Evolutionary conservation across 2,329 filamentous ascomycete species (phyloP).

Genomic region (Cordyceps tenuipes): DNA sequence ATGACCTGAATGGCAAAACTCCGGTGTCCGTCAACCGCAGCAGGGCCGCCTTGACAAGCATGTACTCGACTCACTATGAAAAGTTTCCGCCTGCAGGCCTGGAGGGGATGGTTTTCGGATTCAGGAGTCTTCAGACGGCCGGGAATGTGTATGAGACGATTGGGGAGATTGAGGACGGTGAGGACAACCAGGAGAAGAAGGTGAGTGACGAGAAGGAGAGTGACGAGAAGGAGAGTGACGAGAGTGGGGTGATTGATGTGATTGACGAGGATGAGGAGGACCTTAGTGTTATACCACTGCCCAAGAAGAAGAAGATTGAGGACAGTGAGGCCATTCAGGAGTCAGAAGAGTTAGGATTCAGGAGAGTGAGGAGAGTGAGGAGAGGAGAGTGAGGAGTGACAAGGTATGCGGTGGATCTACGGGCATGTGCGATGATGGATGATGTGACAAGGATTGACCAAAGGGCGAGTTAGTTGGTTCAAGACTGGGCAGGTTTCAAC

Average conservation of each 20-base stretch:
- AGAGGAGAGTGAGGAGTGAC: background rate
- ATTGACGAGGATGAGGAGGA: too few species aligned
- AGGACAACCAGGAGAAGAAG: too few species aligned
- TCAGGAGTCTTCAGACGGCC: background rate
- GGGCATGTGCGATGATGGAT: background rate
- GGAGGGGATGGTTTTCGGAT: background rate
- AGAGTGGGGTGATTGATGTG: too few species aligned
- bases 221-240: too few species aligned
- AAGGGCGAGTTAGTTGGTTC: background rate
- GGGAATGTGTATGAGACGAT: background rate
- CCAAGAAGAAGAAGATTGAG: too few species aligned
- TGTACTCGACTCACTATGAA: background rate
- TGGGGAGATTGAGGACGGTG: too few species aligned
- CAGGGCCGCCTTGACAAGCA: background rate
- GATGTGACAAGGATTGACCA: background rate
- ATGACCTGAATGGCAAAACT: background rate
- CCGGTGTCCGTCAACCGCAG: background rate
- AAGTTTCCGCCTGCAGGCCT: background rate
- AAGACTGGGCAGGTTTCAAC: background rate
- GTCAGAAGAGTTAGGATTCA: too few species aligned
- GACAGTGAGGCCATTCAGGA: too few species aligned
- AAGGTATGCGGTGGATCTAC: background rate
- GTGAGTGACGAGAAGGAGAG: too few species aligned
- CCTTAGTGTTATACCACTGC: too few species aligned
- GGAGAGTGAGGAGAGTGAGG: too few species aligned